A percentile compares a stretch with the other conserved stretches of the same genome.
phyloP scores from a whole-genome alignment of 2,329 filamentous ascomycete species.

The Thielaviopsis euricoi region DNA sequence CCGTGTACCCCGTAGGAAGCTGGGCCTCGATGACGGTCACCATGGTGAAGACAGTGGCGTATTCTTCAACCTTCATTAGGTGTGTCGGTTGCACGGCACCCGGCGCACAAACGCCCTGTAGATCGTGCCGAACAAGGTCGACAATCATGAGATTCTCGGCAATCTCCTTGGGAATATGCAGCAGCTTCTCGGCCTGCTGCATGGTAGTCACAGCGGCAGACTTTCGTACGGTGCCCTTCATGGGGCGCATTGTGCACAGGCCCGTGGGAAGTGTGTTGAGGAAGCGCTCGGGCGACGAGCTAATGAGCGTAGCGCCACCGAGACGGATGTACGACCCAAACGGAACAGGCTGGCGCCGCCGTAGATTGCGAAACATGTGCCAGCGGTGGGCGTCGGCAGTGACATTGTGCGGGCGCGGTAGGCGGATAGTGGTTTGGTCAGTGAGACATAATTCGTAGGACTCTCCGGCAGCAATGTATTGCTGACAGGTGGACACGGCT shows the following conservation, averaged over 20 bases:
- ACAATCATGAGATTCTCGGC: slow-evolving; percentile 98
- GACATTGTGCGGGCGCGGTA: slow-evolving; percentile 16
- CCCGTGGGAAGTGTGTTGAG: slow-evolving; percentile 40
- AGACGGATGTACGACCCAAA: slow-evolving; percentile 73
- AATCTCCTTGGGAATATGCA: slow-evolving; percentile 73
- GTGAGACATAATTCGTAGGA: slow-evolving; percentile 81
- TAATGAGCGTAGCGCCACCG: slow-evolving; percentile 52
- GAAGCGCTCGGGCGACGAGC: slow-evolving; percentile 80
- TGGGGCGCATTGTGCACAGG: slow-evolving; percentile 66
- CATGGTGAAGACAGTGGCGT: slow-evolving; percentile 81
- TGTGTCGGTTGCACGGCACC: slow-evolving; percentile 59
- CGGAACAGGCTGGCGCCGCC: slow-evolving; percentile 58
- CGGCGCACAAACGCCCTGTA: slow-evolving; percentile 68
- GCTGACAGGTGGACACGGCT: slow-evolving; percentile 53
- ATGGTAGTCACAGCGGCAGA: slow-evolving; percentile 45
- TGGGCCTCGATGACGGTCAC: slow-evolving; percentile 70
- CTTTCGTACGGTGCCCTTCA: slow-evolving; percentile 93
- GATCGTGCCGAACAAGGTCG: slow-evolving; percentile 84
- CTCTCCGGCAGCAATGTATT: slow-evolving; percentile 56
- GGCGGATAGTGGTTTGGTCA: slow-evolving; percentile 49
- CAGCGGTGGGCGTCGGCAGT: slow-evolving; percentile 32
- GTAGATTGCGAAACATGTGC: slow-evolving; percentile 55
- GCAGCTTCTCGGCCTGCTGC: slow-evolving; percentile 53
- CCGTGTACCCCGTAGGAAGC: slow-evolving; percentile 35
- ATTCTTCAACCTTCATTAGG: slow-evolving; percentile 77